Evolutionary conservation across 768 basidiomycete species (phyloP).

Genomic region (Chalciporus pseudorubinellus): DNA sequence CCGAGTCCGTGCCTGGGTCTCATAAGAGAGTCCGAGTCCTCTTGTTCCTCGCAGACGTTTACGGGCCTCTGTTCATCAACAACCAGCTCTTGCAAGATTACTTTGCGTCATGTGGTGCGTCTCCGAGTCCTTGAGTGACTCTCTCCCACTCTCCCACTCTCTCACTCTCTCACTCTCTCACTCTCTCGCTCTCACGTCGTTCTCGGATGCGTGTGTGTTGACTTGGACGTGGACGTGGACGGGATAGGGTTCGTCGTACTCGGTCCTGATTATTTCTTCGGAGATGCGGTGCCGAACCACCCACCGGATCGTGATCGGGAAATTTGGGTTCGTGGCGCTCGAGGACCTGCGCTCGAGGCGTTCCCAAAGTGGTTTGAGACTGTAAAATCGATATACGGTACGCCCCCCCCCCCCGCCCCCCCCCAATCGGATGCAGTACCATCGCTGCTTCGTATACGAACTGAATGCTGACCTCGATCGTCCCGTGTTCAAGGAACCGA

Average conservation of each 20-base stretch:
- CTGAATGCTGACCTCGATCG: too few species aligned
- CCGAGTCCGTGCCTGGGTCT: too few species aligned
- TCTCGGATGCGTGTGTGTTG: too few species aligned
- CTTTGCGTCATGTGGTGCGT: conserved; percentile 53
- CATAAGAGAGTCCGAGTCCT: conserved; percentile 49
- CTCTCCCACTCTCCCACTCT: too few species aligned
- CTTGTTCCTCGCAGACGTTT: conserved; percentile 56
- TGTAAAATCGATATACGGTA: conserved; percentile 47
- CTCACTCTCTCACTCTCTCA: too few species aligned
- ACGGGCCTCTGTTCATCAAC: conserved; percentile 54
- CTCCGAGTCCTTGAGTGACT: too few species aligned
- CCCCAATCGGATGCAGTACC: too few species aligned
- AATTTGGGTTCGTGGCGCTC: conserved; percentile 43
- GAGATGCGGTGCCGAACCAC: conserved; percentile 44
- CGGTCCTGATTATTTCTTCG: conserved; percentile 61
- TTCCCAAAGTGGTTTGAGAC: conserved; percentile 51
- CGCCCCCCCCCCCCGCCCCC: too few species aligned
- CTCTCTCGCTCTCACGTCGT: too few species aligned
- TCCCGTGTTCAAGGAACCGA: conserved; percentile 24
- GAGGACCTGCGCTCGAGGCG: conserved; percentile 35
- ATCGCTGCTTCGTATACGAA: too few species aligned
- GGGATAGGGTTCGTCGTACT: conserved; percentile 52
- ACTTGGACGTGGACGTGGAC: too few species aligned
- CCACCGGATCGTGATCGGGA: conserved; percentile 32
- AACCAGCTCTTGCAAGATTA: conserved; percentile 59